A percentile compares a stretch with the other conserved stretches of the same genome.
Conservation (phyloP, 139 green algal species). For the Micromonas commoda region DNA sequence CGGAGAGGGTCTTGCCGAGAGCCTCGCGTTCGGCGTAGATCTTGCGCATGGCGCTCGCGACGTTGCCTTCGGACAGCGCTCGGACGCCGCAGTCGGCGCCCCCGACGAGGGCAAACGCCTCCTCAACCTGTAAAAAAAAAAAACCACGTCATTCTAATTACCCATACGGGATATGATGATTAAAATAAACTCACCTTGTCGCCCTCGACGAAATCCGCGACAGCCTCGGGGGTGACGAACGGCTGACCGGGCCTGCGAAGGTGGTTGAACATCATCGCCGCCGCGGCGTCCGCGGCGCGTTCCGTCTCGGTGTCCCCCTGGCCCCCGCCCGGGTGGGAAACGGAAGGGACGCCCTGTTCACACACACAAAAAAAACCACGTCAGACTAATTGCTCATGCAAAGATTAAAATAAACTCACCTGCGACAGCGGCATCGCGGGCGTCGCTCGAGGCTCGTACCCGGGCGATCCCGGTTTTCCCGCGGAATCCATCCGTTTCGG, state of each 20-base stretch:
- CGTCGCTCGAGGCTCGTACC: too few relatives aligned
- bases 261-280: not conserved
- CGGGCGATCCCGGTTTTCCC: too few relatives aligned
- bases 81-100: not conserved
- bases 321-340: too few relatives aligned
- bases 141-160: too few relatives aligned
- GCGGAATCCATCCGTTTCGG: not conserved
- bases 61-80: not conserved
- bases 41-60: not conserved
- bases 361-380: too few relatives aligned
- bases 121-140: too few relatives aligned
- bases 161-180: too few relatives aligned
- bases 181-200: too few relatives aligned
- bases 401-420: too few relatives aligned
- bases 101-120: not conserved
- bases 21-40: constrained; percentile 1
- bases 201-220: not conserved
- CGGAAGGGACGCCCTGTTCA: too few relatives aligned
- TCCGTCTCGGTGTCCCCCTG: not conserved
- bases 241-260: not conserved
- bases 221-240: not conserved
- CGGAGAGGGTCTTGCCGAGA: not conserved
- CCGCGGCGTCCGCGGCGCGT: not conserved
- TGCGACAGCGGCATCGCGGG: too few relatives aligned
- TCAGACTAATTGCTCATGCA: too few relatives aligned